phyloP scores from a whole-genome alignment of 2,329 filamentous ascomycete genomes.

The Coccinonectria pachysandricola region DNA sequence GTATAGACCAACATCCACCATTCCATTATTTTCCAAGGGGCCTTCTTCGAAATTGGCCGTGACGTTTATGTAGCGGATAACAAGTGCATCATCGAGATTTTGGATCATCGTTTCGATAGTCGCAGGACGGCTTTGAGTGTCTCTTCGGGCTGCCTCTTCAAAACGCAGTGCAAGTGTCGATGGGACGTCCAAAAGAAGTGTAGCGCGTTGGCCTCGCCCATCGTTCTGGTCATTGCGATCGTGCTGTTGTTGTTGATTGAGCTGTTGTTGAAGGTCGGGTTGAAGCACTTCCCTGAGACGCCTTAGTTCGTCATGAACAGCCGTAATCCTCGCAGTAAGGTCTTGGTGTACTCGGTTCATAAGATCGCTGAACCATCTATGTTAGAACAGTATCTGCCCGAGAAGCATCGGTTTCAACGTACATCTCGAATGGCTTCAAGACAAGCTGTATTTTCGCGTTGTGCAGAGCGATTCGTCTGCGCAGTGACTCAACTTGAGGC shows the following conservation, averaged over 20 bases:
- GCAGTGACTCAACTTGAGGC: slow-evolving; percentile 22
- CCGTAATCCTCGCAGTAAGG: slow-evolving; percentile 13
- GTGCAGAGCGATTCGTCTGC: slow-evolving; percentile 23
- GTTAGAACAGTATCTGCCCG: slow-evolving; percentile 3
- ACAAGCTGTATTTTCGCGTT: slow-evolving; percentile 24
- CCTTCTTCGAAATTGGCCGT: slow-evolving; percentile 17
- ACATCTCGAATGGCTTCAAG: slow-evolving; percentile 28
- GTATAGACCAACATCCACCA: slow-evolving; percentile 17
- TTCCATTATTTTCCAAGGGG: slow-evolving; percentile 16
- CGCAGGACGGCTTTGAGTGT: no score
- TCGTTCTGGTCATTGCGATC: slow-evolving; percentile 13
- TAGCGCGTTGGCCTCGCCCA: slow-evolving; percentile 17
- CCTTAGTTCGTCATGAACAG: slow-evolving; percentile 13
- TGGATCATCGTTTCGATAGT: no score
- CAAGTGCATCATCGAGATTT: slow-evolving; percentile 26
- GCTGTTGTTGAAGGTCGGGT: slow-evolving; percentile 17
- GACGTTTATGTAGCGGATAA: slow-evolving; percentile 18
- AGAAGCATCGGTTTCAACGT: slow-evolving; percentile 3
- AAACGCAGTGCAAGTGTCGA: no score
- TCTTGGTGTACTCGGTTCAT: slow-evolving; percentile 20
- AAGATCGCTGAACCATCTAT: slow-evolving; percentile 21
- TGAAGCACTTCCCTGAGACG: slow-evolving; percentile 16
- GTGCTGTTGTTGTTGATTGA: slow-evolving; percentile 12
- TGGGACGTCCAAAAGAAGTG: no score
- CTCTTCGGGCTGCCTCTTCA: no score